Conservation (phyloP, 106 monocot species). For the Acorus calamus region DNA sequence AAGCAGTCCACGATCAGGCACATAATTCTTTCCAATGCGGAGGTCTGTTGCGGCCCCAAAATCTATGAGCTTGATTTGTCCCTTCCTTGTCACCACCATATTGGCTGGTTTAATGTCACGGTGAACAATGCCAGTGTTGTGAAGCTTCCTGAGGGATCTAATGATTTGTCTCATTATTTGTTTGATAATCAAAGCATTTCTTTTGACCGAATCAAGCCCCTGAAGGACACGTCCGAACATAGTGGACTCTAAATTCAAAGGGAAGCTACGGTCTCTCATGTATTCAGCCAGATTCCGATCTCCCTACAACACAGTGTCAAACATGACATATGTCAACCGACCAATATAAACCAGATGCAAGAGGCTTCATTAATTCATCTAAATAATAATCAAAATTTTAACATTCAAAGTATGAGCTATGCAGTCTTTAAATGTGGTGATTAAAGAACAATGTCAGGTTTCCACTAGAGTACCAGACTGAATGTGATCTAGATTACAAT, state of each 20-base stretch:
- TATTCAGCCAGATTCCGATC: slow-evolving; percentile 58
- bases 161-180: slow-evolving; percentile 91
- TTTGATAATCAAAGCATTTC: slow-evolving; percentile 71
- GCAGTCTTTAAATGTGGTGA: too few species aligned
- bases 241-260: slow-evolving; percentile 58
- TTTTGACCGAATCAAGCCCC: slow-evolving; percentile 57
- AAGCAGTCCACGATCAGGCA: slow-evolving; percentile 61
- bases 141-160: slow-evolving; percentile 71
- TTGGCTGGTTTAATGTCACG: slow-evolving; percentile 93
- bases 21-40: slow-evolving; percentile 92
- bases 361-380: too few species aligned
- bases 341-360: too few species aligned
- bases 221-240: slow-evolving; percentile 78
- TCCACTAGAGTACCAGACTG: too few species aligned
- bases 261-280: slow-evolving; percentile 62
- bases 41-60: slow-evolving; percentile 94
- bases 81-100: slow-evolving; percentile 74
- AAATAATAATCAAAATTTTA: too few species aligned
- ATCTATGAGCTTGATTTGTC: slow-evolving; percentile 88
- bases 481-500: too few species aligned
- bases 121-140: slow-evolving; percentile 82
- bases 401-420: too few species aligned
- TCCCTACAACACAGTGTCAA: slow-evolving; percentile 39
- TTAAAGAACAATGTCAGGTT: too few species aligned
- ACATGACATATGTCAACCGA: too few species aligned